Evolutionary conservation across 2,329 filamentous ascomycete species (phyloP), one percentile per base, ranked within the genome.

Genomic region (Monilinia polystroma): DNA sequence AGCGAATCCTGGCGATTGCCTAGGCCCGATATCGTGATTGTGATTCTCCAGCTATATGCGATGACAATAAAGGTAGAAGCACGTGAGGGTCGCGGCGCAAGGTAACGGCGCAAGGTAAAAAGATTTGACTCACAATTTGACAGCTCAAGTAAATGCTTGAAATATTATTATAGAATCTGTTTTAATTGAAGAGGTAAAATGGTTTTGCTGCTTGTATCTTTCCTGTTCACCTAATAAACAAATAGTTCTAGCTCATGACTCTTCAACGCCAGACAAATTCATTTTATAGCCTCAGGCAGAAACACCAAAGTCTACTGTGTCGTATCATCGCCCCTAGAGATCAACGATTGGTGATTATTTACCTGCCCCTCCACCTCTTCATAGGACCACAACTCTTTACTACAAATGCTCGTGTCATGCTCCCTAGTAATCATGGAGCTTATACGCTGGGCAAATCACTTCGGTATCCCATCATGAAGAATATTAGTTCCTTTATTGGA

Each of bases 361-460:
- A 26, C 26, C 57, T 35, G 49, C 43, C n/a, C 57, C 57, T 60
- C 20, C 32, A 62, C 45, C 47, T 29, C 52, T 66, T 52, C 45
- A 53, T 29, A 66, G 64, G 64, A 53, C 47, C 47, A 66, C 47
- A 53, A 14, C n/a, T 41, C 35, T 41, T 12, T 53, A 49, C 38
- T 60, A 32, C 56, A 62, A 52, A 43, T 43, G 52, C 32, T 55
- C 41, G 51, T 66, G 75, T 74, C 73, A 78, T 78, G 76, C 74
- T 74, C 70, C 68, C 67, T 69, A 68, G 75, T 60, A 70, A 73
- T 66, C 67, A 78, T 78, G 77, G 77, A 70, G 76, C 73, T 73
- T 73, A 72, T 69, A 72, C 71, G 70, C 53, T 75, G 70, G 68
- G 69, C 59, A 73, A 72, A 63, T 67, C 68, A 64, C 67, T 74